Evolutionary conservation across 257 asterid species (phyloP).

Genomic region (Verbena officinalis): DNA sequence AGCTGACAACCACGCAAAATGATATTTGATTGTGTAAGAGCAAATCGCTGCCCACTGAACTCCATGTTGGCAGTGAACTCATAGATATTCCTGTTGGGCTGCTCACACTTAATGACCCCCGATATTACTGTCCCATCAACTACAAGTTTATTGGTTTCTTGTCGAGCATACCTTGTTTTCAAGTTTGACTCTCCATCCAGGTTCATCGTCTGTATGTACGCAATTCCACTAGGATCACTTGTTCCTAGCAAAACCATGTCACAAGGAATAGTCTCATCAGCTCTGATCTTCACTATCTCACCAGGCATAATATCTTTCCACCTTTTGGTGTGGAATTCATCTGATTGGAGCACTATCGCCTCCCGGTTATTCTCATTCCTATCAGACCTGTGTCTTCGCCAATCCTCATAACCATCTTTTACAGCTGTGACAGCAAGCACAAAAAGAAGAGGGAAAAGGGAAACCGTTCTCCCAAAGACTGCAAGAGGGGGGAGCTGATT

Average conservation of each 20-base stretch:
- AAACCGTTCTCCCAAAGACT: slow-evolving; percentile 95
- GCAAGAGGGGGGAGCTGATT: slow-evolving; percentile 99
- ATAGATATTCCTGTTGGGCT: slow-evolving; percentile 93
- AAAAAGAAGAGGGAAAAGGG: slow-evolving; percentile 94
- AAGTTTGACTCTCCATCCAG: slow-evolving; percentile 98
- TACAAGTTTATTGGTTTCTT: slow-evolving; percentile 77
- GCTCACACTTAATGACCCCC: slow-evolving; percentile 90
- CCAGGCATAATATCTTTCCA: slow-evolving; percentile 89
- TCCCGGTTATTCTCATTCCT: slow-evolving; percentile 96
- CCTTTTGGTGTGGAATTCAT: slow-evolving; percentile 59
- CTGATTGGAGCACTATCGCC: slow-evolving; percentile 72
- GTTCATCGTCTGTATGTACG: slow-evolving; percentile 98
- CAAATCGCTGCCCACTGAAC: slow-evolving; percentile 62
- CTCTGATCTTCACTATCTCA: slow-evolving; percentile 79
- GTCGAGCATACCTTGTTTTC: slow-evolving; percentile 99
- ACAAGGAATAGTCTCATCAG: slow-evolving; percentile 95
- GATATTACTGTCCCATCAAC: slow-evolving; percentile 61
- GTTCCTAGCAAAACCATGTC: slow-evolving; percentile 93
- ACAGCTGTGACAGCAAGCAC: slow-evolving; percentile 97
- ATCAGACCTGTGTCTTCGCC: slow-evolving; percentile 99
- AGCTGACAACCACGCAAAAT: slow-evolving; percentile 97
- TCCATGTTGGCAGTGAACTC: slow-evolving; percentile 97
- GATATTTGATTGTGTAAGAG: slow-evolving; percentile 93
- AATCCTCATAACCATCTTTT: slow-evolving; percentile 98
- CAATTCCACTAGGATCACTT: slow-evolving; percentile 92